Conservation (phyloP, 345 rosid genomes). For the Limnanthes douglasii region DNA sequence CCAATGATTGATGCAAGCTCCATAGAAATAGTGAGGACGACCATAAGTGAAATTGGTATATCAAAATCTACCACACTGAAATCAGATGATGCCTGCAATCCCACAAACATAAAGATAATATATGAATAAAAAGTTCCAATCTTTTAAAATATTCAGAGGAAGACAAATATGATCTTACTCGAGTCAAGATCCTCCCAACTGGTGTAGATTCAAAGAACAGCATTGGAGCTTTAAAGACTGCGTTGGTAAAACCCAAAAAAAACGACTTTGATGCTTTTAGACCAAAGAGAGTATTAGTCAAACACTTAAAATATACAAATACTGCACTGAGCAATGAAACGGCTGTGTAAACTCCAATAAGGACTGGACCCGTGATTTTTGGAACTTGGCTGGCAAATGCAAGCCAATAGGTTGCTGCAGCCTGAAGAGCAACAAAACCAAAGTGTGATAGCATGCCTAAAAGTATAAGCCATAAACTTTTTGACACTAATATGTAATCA, state of each 20-base stretch:
- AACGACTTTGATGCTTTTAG: slow-evolving; percentile 52
- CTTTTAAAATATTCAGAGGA: not conserved
- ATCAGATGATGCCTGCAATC: slow-evolving; percentile 63
- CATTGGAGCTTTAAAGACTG: slow-evolving; percentile 63
- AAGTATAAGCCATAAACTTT: slow-evolving; percentile 21
- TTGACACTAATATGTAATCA: slow-evolving; percentile 44
- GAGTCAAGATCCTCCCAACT: slow-evolving; percentile 54
- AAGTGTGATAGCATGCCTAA: slow-evolving; percentile 16
- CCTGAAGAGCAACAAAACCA: slow-evolving; percentile 38
- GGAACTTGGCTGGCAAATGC: slow-evolving; percentile 48
- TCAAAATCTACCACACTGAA: slow-evolving; percentile 45
- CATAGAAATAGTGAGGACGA: slow-evolving; percentile 16
- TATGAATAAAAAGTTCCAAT: no score
- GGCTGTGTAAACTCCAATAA: slow-evolving; percentile 46
- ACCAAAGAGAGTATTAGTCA: slow-evolving; percentile 34
- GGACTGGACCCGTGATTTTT: slow-evolving; percentile 14
- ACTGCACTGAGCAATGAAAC: slow-evolving; percentile 38
- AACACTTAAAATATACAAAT: slow-evolving; percentile 28
- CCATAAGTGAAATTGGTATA: slow-evolving; percentile 33
- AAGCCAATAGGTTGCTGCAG: slow-evolving; percentile 61
- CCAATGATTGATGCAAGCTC: slow-evolving; percentile 27
- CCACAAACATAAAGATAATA: not conserved
- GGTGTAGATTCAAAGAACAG: slow-evolving; percentile 74
- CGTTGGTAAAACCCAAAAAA: slow-evolving; percentile 45
- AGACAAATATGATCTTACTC: slow-evolving; percentile 26